Evolutionary conservation across 495 filamentous ascomycete species (phyloP), one percentile per base, ranked within the genome.

Genomic region (Margaritispora aquatica): DNA sequence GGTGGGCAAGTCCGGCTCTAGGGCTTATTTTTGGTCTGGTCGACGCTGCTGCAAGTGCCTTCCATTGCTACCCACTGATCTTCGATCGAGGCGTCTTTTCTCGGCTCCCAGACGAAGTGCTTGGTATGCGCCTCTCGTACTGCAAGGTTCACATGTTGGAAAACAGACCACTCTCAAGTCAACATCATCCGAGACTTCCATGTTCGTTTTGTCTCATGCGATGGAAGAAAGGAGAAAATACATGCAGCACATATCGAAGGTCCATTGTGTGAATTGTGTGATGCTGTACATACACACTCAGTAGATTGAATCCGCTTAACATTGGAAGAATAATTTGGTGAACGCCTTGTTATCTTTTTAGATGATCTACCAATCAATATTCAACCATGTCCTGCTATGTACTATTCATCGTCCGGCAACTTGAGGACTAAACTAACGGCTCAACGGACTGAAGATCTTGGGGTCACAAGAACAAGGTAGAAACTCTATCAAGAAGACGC

Each of bases 371-470:
- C 50, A 52, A 52, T 27, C 24, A 26, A 7, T 34, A 5, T 34
- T 17, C 41, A 34, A 7, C 38, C 19, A n/a, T 44, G 29, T 34
- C 5, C 13, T 13, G 5, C 29, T 17, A 9, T 17, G 3, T 44
- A 44, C 38, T 44, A 8, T n/a, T 3, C 38, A 15, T 3, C 7
- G 38, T 44, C 11, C 17, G 15, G 38, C 5, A 50, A 22, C 53
- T 26, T 11, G n/a, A 50, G n/a, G 19, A 31, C 47, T 23, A 29
- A 21, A 21, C 26, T 59, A 58, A 60, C 58, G 58, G 58, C 41
- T 50, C 38, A 60, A 17, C 38, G 58, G 58, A 60, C 44, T 53
- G 50, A 21, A 24, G 51, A 48, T 60, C 51, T 13, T 22, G 19
- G 22, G 58, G 24, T 49, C 58, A 54, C 26, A 34, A 38, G 58